Base-by-base conservation (phyloP, 805 yeast genomes). In the Lachancea mirantina region DNA sequence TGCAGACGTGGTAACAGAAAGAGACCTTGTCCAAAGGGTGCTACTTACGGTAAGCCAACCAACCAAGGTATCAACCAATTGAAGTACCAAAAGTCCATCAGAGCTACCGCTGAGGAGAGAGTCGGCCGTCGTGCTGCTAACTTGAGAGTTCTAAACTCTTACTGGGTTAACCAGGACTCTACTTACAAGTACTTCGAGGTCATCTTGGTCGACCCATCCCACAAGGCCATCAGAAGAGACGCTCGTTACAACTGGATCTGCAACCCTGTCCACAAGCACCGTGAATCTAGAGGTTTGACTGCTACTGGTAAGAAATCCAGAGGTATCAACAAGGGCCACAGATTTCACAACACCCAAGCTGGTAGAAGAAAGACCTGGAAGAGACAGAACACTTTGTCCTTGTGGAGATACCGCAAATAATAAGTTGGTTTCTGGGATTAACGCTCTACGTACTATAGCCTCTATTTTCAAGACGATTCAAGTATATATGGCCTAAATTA, bases 31-130 rank as follows among this genome's bases (percentile, higher is more conserved):
- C 87, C 94, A 76, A 92, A 92, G 92, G 98, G 98, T 84, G 97
- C 96, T 64, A 92, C 97, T 68, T 89, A 92, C 81, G 98, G 98
- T 84, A 92, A 92, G 84, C 98, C 98, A 81, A 92, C 98, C 77
- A 92, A 92, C 94, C 95, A 85, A 76, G 98, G 98, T 84, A 92
- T 92, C 57, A 78, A 78, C 78, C 96, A 92, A 72, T 84, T 92
- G 76, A 92, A 92, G 77, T 88, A 87, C 94, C 98, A 92, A 78
- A 85, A 89, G 74, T 81, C 96, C 48, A 76, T 85, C 70, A 85
- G 95, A 73, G 77, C 95, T 59, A 88, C 96, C 61, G 98, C 98
- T 62, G 98, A 92, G 77, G 98, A 92, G 78, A 84, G 97, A 76
- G 94, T 89, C 61, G 98, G 96, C 64, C 87, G 96, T 68, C 85